Percentiles rank a stretch among this genome's conserved stretches.
Conservation (phyloP, 768 basidiomycete species). For the Boletus bicolor region DNA sequence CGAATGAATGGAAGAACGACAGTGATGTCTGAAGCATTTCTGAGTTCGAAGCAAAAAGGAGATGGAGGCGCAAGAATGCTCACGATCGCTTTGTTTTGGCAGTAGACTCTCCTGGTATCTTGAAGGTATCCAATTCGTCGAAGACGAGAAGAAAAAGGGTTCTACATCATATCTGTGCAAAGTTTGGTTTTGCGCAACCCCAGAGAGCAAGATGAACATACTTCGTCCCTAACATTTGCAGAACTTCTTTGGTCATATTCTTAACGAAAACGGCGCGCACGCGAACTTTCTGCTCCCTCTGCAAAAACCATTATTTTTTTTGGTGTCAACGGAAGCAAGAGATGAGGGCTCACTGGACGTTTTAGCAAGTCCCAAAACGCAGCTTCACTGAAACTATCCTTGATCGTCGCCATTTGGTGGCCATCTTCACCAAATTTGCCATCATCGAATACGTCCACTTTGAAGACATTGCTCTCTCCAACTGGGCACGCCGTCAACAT, state of each 20-base stretch:
- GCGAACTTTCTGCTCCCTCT: slow-evolving; percentile 37
- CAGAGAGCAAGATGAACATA: slow-evolving; percentile 21
- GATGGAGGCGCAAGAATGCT: slow-evolving; percentile 32
- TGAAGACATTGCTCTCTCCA: slow-evolving; percentile 18
- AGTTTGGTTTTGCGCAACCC: background rate
- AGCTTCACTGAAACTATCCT: slow-evolving; percentile 13
- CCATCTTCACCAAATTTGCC: slow-evolving; percentile 8
- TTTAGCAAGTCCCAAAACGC: slow-evolving; percentile 36
- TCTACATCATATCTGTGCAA: slow-evolving; percentile 47
- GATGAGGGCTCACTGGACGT: slow-evolving; percentile 31
- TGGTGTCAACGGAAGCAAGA: background rate
- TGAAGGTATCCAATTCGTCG: slow-evolving; percentile 65
- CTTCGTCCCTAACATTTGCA: slow-evolving; percentile 58
- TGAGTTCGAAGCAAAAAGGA: background rate
- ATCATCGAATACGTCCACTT: slow-evolving; percentile 20
- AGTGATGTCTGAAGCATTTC: slow-evolving; percentile 45
- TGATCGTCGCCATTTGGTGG: background rate
- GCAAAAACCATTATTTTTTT: background rate
- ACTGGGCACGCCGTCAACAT: slow-evolving; percentile 26
- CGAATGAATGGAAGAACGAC: slow-evolving; percentile 53
- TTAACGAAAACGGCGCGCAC: slow-evolving; percentile 51
- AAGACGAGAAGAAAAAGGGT: slow-evolving; percentile 64
- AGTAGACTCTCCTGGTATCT: slow-evolving; percentile 53
- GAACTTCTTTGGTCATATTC: slow-evolving; percentile 45
- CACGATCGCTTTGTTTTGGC: slow-evolving; percentile 48